These are phyloP conservation scores for Mucor mucedo DNA, from an alignment of 371 early-diverging fungal genomes.

Conservation along the genomic window DNA sequence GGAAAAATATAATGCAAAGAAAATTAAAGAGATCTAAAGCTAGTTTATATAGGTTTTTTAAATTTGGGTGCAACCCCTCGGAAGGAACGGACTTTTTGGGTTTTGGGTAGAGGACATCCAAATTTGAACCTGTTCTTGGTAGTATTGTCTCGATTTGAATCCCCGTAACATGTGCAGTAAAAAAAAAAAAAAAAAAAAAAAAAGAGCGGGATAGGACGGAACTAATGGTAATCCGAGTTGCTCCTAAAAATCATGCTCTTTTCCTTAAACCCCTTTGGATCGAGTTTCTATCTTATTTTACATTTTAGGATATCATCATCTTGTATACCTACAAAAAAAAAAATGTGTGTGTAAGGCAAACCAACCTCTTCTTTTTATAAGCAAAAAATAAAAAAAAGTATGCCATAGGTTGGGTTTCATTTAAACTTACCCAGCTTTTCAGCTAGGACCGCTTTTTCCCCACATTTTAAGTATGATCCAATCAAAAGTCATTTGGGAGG, in stretches of 20 bases:
- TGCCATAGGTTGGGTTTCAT: background rate
- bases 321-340: too few relatives aligned
- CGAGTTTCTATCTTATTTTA: background rate
- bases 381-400: background rate
- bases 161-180: conserved; percentile 8
- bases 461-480: background rate
- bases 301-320: too few relatives aligned
- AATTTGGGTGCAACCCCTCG: too few relatives aligned
- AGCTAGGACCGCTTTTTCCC: background rate
- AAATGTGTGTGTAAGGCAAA: too few relatives aligned
- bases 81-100: background rate
- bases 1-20: conserved; percentile 1
- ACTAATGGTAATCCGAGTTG: conserved; percentile 22
- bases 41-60: conserved; percentile 5
- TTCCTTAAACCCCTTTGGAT: background rate
- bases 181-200: background rate
- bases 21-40: background rate
- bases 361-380: too few relatives aligned
- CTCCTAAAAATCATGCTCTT: conserved; percentile 19
- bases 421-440: too few relatives aligned
- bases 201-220: conserved; percentile 28
- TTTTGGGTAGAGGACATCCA: background rate
- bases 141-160: background rate
- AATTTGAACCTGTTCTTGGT: background rate
- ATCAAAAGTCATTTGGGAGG: background rate